Percentiles rank a stretch among this genome's conserved stretches.
Evolutionary conservation across 2,329 filamentous ascomycete species (phyloP).

Genomic region (Zymoseptoria pseudotritici): DNA sequence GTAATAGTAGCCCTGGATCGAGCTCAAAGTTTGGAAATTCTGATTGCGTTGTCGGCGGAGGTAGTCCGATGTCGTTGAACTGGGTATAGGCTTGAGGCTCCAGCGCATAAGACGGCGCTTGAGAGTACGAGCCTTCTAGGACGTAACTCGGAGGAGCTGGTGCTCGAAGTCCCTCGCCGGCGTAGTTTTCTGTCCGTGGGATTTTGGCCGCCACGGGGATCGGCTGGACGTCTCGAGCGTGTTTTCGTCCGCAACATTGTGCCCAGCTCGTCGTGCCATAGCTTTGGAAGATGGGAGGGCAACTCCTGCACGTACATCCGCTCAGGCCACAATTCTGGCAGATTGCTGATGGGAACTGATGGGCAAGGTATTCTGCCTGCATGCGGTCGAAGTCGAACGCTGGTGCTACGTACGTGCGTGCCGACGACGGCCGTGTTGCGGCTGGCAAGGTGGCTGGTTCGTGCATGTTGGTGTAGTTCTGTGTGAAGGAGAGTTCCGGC

Average conservation of each 20-base stretch:
- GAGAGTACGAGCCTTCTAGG: background rate
- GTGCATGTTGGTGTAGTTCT: background rate
- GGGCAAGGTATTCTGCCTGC: slow-evolving; percentile 21
- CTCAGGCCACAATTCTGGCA: slow-evolving; percentile 29
- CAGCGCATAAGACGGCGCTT: background rate
- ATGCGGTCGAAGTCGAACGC: slow-evolving; percentile 23
- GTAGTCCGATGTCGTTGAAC: slow-evolving; percentile 5
- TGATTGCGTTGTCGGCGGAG: background rate
- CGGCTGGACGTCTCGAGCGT: slow-evolving; percentile 22
- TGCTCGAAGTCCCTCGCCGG: background rate
- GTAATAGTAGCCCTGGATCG: slow-evolving; percentile 8
- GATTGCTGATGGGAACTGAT: slow-evolving; percentile 27
- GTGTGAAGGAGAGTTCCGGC: slow-evolving; percentile 3
- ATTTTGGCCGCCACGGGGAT: slow-evolving; percentile 12
- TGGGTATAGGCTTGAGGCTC: slow-evolving; percentile 1
- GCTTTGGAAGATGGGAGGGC: slow-evolving; percentile 28
- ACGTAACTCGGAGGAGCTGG: background rate
- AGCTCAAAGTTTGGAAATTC: slow-evolving; percentile 9
- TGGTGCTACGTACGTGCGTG: slow-evolving; percentile 11
- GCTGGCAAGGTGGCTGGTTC: slow-evolving; percentile 3
- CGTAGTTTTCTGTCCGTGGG: slow-evolving; percentile 9
- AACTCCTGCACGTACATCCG: slow-evolving; percentile 28
- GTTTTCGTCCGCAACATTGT: slow-evolving; percentile 28
- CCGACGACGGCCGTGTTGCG: slow-evolving; percentile 2
- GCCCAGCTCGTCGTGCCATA: slow-evolving; percentile 26